Base-by-base conservation (phyloP, 129 eudicot genomes). In the Mikania micrantha region DNA sequence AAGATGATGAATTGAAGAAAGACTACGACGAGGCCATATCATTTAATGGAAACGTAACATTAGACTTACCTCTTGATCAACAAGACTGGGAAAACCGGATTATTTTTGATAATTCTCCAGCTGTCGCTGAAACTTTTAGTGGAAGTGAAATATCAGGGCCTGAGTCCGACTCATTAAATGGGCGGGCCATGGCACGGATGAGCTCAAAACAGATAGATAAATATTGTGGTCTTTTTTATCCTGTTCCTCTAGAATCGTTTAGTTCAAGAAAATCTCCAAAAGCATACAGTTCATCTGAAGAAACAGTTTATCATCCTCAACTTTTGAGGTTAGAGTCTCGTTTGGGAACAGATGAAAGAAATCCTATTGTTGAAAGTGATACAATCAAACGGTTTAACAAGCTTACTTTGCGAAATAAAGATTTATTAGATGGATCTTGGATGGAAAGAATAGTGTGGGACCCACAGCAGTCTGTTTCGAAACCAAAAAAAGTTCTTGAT, bases 61-160 rank as follows among this genome's bases (percentile, higher is more conserved):
- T 83, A 56, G 62, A 82, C 66, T 82, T 82, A 66, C 86, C 89
- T 57, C 90, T 93, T 48, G 98, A 93, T 76, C 98, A 88, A 68
- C 88, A 84, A 73, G 91, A 88, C 69, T 93, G 98, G 98, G 98
- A 93, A 83, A 87, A 81, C 17, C 74, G 70, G 64, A 88, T 93
- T 27, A 80, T 93, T 47, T 93, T 92, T 86, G 87, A 83, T 31
- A 78, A 85, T 67, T 88, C 98, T 27, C 89, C 96, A 47, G 60
- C 67, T 28, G 53, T 52, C 17, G 78, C 76, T 76, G 83, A 82
- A 35, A 66, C 74, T 61, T 61, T 76, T 73, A 78, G 80, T n/a
- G 97, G 83, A 81, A 82, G 87, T 64, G 98, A 85, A 36, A 77
- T 83, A 56, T 85, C 91, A 40, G 96, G 88, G 60, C 87, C 91